Percentiles rank a stretch among this genome's conserved stretches.
Evolutionary conservation across 306 rosid genomes (phyloP).

Genomic region (Prunus dulcis): DNA sequence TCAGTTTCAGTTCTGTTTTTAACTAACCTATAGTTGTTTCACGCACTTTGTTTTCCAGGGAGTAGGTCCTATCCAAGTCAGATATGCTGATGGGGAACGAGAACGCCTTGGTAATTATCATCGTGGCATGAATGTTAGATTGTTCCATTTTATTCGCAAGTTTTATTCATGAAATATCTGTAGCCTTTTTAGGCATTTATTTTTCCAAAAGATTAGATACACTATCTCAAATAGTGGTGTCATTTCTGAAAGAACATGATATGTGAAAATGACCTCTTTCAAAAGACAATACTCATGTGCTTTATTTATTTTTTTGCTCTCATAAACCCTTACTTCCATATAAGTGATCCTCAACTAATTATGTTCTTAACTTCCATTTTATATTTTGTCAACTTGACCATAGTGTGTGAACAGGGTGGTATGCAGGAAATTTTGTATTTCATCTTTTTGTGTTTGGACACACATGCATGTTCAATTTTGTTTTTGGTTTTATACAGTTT

Average conservation of each 20-base stretch:
- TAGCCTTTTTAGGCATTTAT: not conserved
- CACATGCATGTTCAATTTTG: not conserved
- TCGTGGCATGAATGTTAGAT: constrained; percentile 19
- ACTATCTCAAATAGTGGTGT: not conserved
- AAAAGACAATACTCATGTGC: not conserved
- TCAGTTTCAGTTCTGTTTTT: constrained; percentile 20
- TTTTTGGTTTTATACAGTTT: not conserved
- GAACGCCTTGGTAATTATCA: constrained; percentile 86
- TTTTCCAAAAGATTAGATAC: not conserved
- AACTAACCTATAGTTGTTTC: constrained; percentile 20
- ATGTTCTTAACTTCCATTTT: not conserved
- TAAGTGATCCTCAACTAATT: not conserved
- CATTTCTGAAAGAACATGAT: not conserved
- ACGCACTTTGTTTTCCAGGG: constrained; percentile 57
- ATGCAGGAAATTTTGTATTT: constrained; percentile 3
- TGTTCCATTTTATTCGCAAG: not conserved
- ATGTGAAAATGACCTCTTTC: not conserved
- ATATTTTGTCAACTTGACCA: not conserved
- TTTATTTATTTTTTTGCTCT: not conserved
- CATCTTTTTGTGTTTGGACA: not conserved
- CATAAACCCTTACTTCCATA: not conserved
- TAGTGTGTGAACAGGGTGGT: not conserved
- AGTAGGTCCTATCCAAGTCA: constrained; percentile 89
- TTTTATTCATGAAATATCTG: not conserved
- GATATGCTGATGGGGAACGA: constrained; percentile 98